Conservation (phyloP, 352 stramenopile species). For the Phytopythium chamaehyphon region DNA sequence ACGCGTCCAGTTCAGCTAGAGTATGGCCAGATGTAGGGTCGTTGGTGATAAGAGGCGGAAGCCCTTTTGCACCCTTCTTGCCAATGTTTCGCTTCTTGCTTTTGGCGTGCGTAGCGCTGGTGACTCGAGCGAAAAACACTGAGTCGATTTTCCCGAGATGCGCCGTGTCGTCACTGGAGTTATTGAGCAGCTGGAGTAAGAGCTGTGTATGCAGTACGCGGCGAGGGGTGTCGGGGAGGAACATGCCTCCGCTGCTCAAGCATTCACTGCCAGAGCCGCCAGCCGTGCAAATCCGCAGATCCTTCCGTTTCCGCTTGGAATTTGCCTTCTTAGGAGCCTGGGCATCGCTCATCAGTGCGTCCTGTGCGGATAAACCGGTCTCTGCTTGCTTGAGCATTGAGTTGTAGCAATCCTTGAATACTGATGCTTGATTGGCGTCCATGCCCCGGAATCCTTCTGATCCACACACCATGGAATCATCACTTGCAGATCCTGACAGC, state of each 20-base stretch:
- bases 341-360: conserved; percentile 4
- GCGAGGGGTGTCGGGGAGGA: conserved; percentile 69
- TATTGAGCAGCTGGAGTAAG: conserved; percentile 70
- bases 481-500: conserved; percentile 16
- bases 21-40: conserved; percentile 13
- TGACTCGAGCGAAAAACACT: conserved; percentile 1
- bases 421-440: conserved; percentile 51
- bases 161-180: conserved; percentile 31
- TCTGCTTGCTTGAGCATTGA: conserved; percentile 61
- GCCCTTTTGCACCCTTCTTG: conserved; percentile 13
- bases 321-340: conserved; percentile 53
- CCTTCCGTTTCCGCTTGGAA: conserved; percentile 81
- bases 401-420: conserved; percentile 80
- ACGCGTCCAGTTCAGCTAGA: conserved; percentile 59
- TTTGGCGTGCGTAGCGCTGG: conserved; percentile 33
- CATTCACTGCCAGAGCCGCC: conserved; percentile 27
- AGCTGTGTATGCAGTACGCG: conserved; percentile 77
- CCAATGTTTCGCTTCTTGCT: conserved; percentile 50
- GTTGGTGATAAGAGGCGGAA: background rate
- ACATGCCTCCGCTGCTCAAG: conserved; percentile 46
- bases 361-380: conserved; percentile 6
- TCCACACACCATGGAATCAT: no score
- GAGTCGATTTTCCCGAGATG: conserved; percentile 10
- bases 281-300: conserved; percentile 74
- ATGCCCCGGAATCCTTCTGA: conserved; percentile 25